Percentiles rank a stretch among this genome's conserved stretches.
Evolutionary conservation across 352 stramenopile genomes (phyloP).

Genomic region (Globisporangium orthogonon): DNA sequence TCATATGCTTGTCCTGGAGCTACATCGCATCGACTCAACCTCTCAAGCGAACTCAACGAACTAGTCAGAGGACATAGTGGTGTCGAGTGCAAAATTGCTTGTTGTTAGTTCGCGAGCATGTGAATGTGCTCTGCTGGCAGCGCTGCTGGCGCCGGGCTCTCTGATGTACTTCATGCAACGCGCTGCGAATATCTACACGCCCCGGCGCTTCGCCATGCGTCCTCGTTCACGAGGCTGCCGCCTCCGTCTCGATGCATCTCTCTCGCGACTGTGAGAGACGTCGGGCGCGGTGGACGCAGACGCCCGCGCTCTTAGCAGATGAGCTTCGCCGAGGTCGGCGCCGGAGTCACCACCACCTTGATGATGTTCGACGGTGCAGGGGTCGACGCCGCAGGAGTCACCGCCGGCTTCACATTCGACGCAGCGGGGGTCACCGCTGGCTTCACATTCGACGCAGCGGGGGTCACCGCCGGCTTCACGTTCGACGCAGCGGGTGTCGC

Average conservation of each 20-base stretch:
- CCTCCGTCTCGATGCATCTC: no score
- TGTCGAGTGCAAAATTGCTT: not conserved
- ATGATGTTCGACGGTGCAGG: constrained; percentile 2
- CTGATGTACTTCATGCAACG: not conserved
- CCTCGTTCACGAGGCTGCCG: no score
- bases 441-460: not conserved
- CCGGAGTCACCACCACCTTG: constrained; percentile 3
- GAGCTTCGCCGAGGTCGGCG: constrained; percentile 14
- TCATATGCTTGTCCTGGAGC: no score
- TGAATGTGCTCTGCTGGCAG: not conserved
- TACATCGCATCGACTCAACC: no score
- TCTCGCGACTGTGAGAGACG: no score
- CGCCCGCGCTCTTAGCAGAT: constrained; percentile 10
- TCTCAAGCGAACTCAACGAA: not conserved
- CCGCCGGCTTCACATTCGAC: constrained; percentile 5
- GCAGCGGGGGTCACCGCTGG: constrained; percentile 7
- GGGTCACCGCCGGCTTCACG: not conserved
- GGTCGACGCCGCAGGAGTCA: constrained; percentile 6
- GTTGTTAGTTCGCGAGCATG: not conserved
- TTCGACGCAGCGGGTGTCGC: constrained; percentile 1
- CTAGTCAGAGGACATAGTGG: not conserved
- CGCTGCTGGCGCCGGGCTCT: not conserved
- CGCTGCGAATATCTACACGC: not conserved
- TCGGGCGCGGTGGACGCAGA: no score
- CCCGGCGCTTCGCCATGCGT: no score